Evolutionary conservation across 345 rosid species (phyloP), one percentile per base, ranked within the genome.

Genomic region (Gossypium arboreum): DNA sequence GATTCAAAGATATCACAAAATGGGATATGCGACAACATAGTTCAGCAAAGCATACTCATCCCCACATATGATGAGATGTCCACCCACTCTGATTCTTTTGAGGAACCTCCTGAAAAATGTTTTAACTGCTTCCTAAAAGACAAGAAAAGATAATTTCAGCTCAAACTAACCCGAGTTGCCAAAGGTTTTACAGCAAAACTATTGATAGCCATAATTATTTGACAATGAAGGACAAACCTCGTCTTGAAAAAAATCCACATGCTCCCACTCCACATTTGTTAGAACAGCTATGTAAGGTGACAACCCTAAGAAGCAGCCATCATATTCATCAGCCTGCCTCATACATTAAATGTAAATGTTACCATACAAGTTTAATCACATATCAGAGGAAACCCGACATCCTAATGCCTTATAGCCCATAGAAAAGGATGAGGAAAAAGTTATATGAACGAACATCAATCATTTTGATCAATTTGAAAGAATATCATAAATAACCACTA

Each of bases 251-350:
- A 78, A 65, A 71, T 83, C 80, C 18, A 83, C 82, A 51, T 81
- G 84, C 77, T 81, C 84, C 82, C 82, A 83, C 12, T 76, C 86
- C 61, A 83, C 47, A 76, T 78, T 83, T 16, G 82, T 83, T 65
- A 81, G 63, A 10, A 83, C 76, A 70, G 84, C 86, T 52, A 83
- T 25, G 27, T 68, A 73, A 34, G 86, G 84, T 16, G 75, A 78
- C 63, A 78, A 60, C 47, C 78, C 79, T 71, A 83, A 77, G 82
- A 83, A 83, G 65, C 82, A 80, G 57, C 79, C 78, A 66, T 83
- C 84, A 51, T 78, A 83, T 81, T 81, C 86, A 81, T 81, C 80
- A 27, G 84, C 83, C 84, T 83, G 62, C 29, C 22, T 45, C 66
- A 20, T 55, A 56, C 1, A 11, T 39, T 3, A 54, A 54, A 34